Evolutionary conservation across 139 green algal genomes (phyloP), one percentile per base, ranked within the genome.

Genomic region (Dunaliella sp.): DNA sequence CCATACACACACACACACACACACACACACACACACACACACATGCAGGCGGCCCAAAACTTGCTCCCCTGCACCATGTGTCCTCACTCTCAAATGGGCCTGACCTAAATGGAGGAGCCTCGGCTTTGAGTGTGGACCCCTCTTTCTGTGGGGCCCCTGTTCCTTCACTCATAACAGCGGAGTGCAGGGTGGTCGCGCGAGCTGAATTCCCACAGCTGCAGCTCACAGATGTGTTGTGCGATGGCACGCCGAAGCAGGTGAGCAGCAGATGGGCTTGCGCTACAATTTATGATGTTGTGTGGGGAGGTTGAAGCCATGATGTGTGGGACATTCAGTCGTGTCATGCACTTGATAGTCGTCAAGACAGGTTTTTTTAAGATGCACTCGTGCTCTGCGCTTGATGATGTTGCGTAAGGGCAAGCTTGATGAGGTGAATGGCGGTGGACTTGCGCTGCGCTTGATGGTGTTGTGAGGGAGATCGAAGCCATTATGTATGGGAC

Each of bases 151-250:
- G n/a, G 12, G n/a, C 74, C 7, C 74, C 74, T 3, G n/a, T 32
- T 7, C n/a, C n/a, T 12, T 35, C n/a, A 22, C n/a, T 38, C 3
- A 3, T 57, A 57, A 38, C 81, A 34, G 38, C 81, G 12, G 31
- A 76, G 2, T 87, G 83, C 83, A 72, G 36, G 3, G 38, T 95
- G 0, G 83, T 74, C 0, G 92, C 89, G 0, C 38, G 48, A 26
- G 88, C 85, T 0, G 82, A 36, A 37, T 95, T 93, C 83, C 92
- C 92, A 0, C 80, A 81, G 0, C 25, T 95, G 57, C 80, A 88
- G 57, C 82, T 95, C 0, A 90, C 91, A 1, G 91, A 94, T 57
- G 86, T 89, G 36, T 84, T 85, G 38, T 87, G 86, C 25, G 58
- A 92, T 33, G 86, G 90, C 21, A 22, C 88, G 2, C 72, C 84